A percentile compares a stretch with the other conserved stretches of the same genome.
phyloP scores from a whole-genome alignment of 768 basidiomycete species.

The Stropharia rugosoannulata region DNA sequence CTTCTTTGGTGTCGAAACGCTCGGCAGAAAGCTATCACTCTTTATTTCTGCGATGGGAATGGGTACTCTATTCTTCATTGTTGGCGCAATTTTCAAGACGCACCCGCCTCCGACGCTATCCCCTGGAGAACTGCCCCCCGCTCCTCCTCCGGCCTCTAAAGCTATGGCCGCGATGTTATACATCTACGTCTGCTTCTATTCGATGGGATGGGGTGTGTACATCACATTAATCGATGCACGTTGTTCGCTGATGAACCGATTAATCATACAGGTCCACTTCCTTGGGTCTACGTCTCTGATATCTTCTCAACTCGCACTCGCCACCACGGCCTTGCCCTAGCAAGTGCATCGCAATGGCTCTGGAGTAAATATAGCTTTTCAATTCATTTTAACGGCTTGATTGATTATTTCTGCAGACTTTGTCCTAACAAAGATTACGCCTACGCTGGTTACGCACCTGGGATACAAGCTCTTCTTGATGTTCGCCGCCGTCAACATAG shows the following conservation, averaged over 20 bases:
- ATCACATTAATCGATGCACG: not conserved
- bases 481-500: slow-evolving; percentile 74
- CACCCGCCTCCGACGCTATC: slow-evolving; percentile 51
- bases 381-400: not conserved
- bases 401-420: slow-evolving; percentile 8
- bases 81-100: slow-evolving; percentile 81
- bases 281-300: slow-evolving; percentile 71
- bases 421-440: slow-evolving; percentile 68
- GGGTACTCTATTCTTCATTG: slow-evolving; percentile 79
- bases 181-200: slow-evolving; percentile 86
- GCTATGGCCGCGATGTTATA: slow-evolving; percentile 89
- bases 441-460: slow-evolving; percentile 55
- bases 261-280: slow-evolving; percentile 34
- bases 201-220: slow-evolving; percentile 74
- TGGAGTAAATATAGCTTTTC: slow-evolving; percentile 51
- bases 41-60: slow-evolving; percentile 77
- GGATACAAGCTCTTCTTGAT: slow-evolving; percentile 78
- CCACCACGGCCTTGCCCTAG: slow-evolving; percentile 76
- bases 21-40: slow-evolving; percentile 70
- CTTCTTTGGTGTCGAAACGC: slow-evolving; percentile 62
- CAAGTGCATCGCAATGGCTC: slow-evolving; percentile 80
- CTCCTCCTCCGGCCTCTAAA: slow-evolving; percentile 57
- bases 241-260: slow-evolving; percentile 19
- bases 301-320: slow-evolving; percentile 86
- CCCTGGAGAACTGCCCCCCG: slow-evolving; percentile 23